Evolutionary conservation across 2,329 filamentous ascomycete genomes (phyloP), one percentile per base, ranked within the genome.

Genomic region (Penicillium sp.): DNA sequence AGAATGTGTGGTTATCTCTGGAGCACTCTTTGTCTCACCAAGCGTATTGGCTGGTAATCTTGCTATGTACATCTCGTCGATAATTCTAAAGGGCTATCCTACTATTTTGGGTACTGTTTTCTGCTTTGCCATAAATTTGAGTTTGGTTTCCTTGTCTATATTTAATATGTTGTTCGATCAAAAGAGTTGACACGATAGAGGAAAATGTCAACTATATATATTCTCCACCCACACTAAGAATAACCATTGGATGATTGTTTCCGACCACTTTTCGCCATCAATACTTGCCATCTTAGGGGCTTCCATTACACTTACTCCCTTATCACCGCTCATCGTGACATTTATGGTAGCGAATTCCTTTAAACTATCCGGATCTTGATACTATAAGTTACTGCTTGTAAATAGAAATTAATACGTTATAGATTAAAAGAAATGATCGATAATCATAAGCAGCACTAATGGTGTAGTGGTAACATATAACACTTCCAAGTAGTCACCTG

Each of bases 381-480:
- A 19, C 5, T 13, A 40, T 21, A 21, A 19, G 8, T 21, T 6
- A 13, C 5, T 38, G 11, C 10, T 31, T 31, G 10, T 31, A 31
- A 23, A 23, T 10, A 9, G 0, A 19, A 10, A 19, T 19, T 10
- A 2, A 4, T n/a, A 5, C 7, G 40, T 0, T 27, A 34, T 47
- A 47, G 0, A 25, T 1, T 1, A 8, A 8, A 2, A 23, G 0
- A 25, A n/a, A 1, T 8, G 0, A n/a, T 0, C 0, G 1, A n/a
- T 2, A 8, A 13, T 5, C 21, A 47, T 8, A 47, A 43, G 4
- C 11, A 52, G 50, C 50, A 52, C 50, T 52, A 52, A 52, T 52
- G 50, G 50, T 52, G 50, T 52, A 52, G 50, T 52, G 50, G 50
- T 52, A 52, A 52, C 50, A 52, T 52, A 52, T 52, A 52, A 52